Evolutionary conservation across 495 filamentous ascomycete species (phyloP).

Genomic region (Lasiosphaeria ovina): DNA sequence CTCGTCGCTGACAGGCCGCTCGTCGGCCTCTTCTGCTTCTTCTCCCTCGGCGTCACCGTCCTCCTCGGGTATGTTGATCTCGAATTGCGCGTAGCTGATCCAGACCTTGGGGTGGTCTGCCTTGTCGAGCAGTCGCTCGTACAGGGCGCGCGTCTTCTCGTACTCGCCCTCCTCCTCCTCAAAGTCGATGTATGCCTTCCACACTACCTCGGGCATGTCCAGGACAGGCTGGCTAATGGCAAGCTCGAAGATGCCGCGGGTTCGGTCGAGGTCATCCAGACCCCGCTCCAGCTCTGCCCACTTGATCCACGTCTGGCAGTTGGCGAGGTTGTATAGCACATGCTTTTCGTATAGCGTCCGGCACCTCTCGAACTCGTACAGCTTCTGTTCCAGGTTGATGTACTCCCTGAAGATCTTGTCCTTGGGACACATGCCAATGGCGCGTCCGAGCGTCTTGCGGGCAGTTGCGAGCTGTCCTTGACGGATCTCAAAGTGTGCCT

Average conservation of each 20-base stretch:
- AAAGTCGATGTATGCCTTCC: conserved; percentile 98
- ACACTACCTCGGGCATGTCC: conserved; percentile 97
- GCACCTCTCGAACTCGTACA: conserved; percentile 89
- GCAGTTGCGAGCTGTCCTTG: conserved; percentile 77
- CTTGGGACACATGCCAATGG: conserved; percentile 93
- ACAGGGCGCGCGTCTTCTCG: conserved; percentile 74
- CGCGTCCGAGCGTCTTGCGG: conserved; percentile 81
- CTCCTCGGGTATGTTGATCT: conserved; percentile 78
- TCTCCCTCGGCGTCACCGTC: conserved; percentile 42
- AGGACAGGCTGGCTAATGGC: conserved; percentile 77
- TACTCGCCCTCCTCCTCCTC: conserved; percentile 93
- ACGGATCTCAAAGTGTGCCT: conserved; percentile 89
- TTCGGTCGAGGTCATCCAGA: conserved; percentile 81
- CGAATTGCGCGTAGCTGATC: conserved; percentile 95
- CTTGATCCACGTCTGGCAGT: conserved; percentile 90
- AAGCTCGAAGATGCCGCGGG: conserved; percentile 89
- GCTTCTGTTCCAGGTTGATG: conserved; percentile 82
- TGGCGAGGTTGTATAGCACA: conserved; percentile 83
- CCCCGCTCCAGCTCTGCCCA: conserved; percentile 90
- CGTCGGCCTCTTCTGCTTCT: conserved; percentile 51
- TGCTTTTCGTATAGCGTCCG: conserved; percentile 91
- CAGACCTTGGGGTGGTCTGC: conserved; percentile 98
- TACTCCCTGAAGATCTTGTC: conserved; percentile 93
- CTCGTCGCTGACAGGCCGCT: conserved; percentile 72
- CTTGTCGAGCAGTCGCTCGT: conserved; percentile 88